Evolutionary conservation across 2,329 filamentous ascomycete genomes (phyloP).

Genomic region (Pestalotiopsis sp.): DNA sequence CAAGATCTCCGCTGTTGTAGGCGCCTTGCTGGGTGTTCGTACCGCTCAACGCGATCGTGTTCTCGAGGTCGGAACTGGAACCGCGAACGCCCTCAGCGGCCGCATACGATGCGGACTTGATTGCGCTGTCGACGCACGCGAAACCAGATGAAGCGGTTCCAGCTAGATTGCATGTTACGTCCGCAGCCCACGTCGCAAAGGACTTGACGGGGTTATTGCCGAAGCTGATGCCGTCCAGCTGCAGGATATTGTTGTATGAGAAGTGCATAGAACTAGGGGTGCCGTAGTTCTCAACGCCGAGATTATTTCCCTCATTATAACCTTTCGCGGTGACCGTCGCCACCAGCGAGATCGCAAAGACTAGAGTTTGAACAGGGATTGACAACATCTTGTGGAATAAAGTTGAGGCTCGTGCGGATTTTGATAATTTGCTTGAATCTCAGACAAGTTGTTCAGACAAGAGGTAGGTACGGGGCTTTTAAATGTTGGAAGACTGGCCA

Average conservation of each 20-base stretch:
- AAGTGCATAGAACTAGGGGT: neutral
- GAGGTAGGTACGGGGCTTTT: neutral
- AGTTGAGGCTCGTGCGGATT: neutral
- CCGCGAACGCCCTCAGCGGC: neutral
- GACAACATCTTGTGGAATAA: neutral
- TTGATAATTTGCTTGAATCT: neutral
- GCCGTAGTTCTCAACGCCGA: neutral
- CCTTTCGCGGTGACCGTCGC: neutral
- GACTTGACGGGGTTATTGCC: neutral
- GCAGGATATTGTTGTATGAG: neutral
- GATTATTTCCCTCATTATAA: neutral
- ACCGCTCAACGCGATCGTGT: neutral
- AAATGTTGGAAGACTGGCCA: neutral
- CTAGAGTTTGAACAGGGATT: neutral
- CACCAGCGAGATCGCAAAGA: neutral
- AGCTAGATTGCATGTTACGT: neutral
- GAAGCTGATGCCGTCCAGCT: neutral
- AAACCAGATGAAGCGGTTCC: neutral
- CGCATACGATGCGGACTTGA: neutral
- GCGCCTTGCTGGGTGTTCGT: neutral
- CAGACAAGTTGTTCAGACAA: neutral
- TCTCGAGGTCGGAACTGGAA: neutral
- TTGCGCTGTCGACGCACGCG: neutral
- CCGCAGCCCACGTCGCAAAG: neutral
- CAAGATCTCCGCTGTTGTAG: neutral